A percentile compares a stretch with the other conserved stretches of the same genome.
phyloP scores from a whole-genome alignment of 2,329 filamentous ascomycete species.

The Alternaria solani region DNA sequence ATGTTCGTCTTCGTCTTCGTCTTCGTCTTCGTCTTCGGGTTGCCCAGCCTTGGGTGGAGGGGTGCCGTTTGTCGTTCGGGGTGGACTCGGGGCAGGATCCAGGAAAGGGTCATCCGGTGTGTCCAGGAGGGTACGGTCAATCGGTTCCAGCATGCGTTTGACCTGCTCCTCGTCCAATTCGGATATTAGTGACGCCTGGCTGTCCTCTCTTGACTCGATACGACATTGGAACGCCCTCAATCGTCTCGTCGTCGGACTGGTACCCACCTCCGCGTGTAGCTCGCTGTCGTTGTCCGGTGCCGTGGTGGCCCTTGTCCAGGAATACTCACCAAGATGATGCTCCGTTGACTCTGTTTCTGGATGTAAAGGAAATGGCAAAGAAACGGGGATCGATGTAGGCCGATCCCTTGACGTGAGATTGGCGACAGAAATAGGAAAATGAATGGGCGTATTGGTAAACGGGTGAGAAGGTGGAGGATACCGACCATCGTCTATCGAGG shows the following conservation, averaged over 20 bases:
- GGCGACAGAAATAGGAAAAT: constrained; percentile 51
- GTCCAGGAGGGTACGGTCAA: constrained; percentile 50
- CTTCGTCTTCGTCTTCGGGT: constrained; percentile 26
- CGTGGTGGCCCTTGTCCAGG: constrained; percentile 31
- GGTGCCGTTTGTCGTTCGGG: constrained; percentile 20
- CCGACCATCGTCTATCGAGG: constrained; percentile 99
- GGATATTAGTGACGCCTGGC: constrained; percentile 41
- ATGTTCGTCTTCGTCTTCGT: constrained; percentile 29
- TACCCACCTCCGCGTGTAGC: constrained; percentile 4
- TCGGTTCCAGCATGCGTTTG: constrained; percentile 52
- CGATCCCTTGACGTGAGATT: constrained; percentile 34
- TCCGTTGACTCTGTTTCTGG: constrained; percentile 47
- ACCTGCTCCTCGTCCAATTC: constrained; percentile 49
- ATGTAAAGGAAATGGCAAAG: constrained; percentile 33
- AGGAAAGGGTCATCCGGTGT: constrained; percentile 25
- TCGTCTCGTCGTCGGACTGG: constrained; percentile 36
- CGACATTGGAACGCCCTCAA: constrained; percentile 30
- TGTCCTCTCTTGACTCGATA: constrained; percentile 39
- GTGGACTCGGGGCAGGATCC: constrained; percentile 4
- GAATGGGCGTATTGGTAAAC: constrained; percentile 53
- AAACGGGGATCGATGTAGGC: constrained; percentile 48
- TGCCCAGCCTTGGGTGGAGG: constrained; percentile 10
- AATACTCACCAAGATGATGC: constrained; percentile 64
- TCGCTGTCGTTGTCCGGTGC: constrained; percentile 12
- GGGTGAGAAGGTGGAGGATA: constrained; percentile 60